Conservation (phyloP, 1,284 basidiomycete species). For the Heimioporus retisporus region DNA sequence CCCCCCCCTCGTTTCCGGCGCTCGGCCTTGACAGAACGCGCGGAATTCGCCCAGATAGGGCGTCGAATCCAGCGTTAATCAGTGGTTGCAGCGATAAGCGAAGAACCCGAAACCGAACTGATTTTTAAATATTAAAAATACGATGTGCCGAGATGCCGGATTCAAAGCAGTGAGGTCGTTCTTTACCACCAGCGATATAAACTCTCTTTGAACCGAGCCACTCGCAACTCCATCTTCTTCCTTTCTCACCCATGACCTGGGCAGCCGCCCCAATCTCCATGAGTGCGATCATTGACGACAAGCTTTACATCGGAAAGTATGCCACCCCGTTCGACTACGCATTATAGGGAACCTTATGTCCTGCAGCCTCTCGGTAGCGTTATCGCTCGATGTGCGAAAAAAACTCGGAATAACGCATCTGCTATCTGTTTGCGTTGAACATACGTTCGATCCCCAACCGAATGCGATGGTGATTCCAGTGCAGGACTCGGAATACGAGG, state of each 20-base stretch:
- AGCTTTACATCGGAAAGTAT: constrained; percentile 67
- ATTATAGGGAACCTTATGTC: constrained; percentile 2
- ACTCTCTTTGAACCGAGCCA: constrained; percentile 9
- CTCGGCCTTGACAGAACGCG: too few species aligned
- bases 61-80: too few species aligned
- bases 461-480: constrained; percentile 61
- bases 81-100: too few species aligned
- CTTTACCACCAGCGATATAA: constrained; percentile 26
- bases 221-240: constrained; percentile 19
- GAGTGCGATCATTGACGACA: constrained; percentile 54
- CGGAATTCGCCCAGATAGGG: too few species aligned
- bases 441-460: constrained; percentile 50
- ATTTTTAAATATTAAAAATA: too few species aligned
- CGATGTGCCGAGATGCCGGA: too few species aligned
- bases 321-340: constrained; percentile 10
- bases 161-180: neutral
- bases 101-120: too few species aligned
- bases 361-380: constrained; percentile 60
- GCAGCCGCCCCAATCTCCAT: constrained; percentile 38
- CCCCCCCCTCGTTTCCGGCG: too few species aligned
- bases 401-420: constrained; percentile 65
- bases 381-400: constrained; percentile 49
- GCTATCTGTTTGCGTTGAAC: constrained; percentile 70
- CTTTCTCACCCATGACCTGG: constrained; percentile 38
- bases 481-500: constrained; percentile 69